Percentiles rank a stretch among this genome's conserved stretches.
Evolutionary conservation across 768 basidiomycete genomes (phyloP).

Genomic region (Amanita pseudoporphyria): DNA sequence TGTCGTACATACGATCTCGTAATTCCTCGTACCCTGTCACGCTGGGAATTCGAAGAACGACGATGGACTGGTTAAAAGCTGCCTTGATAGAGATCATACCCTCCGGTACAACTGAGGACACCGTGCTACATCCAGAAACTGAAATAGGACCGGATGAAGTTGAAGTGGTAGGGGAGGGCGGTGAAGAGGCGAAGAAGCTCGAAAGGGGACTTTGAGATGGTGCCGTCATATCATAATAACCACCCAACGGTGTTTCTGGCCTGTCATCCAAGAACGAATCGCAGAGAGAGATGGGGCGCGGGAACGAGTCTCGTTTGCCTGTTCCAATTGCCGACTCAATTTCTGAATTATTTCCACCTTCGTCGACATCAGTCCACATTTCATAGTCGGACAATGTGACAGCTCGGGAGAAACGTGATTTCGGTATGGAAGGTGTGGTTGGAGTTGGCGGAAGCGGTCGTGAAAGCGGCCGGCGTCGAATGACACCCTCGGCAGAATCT

Average conservation of each 20-base stretch:
- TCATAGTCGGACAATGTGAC: slow-evolving; percentile 33
- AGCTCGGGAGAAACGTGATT: slow-evolving; percentile 23
- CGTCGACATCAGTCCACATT: slow-evolving; percentile 27
- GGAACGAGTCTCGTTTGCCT: slow-evolving; percentile 26
- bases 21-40: slow-evolving; percentile 40
- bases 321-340: slow-evolving; percentile 4
- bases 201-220: slow-evolving; percentile 3
- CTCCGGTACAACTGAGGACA: slow-evolving; percentile 12
- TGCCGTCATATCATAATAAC: slow-evolving; percentile 8
- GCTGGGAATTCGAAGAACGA: slow-evolving; percentile 48
- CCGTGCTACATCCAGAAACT: slow-evolving; percentile 20
- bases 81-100: slow-evolving; percentile 50
- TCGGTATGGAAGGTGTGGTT: background rate
- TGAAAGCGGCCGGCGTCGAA: slow-evolving; percentile 17
- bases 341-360: slow-evolving; percentile 17
- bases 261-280: slow-evolving; percentile 16
- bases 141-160: slow-evolving; percentile 26
- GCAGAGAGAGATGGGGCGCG: slow-evolving; percentile 28
- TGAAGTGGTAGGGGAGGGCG: slow-evolving; percentile 11
- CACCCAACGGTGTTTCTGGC: slow-evolving; percentile 24
- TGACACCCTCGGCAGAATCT: slow-evolving; percentile 47
- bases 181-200: slow-evolving; percentile 9
- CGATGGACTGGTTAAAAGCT: slow-evolving; percentile 47
- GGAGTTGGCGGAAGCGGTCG: slow-evolving; percentile 5
- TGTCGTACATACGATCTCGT: slow-evolving; percentile 50